Base-by-base conservation (phyloP, 2,329 filamentous ascomycete species). In the Corniculantispora saksenae region DNA sequence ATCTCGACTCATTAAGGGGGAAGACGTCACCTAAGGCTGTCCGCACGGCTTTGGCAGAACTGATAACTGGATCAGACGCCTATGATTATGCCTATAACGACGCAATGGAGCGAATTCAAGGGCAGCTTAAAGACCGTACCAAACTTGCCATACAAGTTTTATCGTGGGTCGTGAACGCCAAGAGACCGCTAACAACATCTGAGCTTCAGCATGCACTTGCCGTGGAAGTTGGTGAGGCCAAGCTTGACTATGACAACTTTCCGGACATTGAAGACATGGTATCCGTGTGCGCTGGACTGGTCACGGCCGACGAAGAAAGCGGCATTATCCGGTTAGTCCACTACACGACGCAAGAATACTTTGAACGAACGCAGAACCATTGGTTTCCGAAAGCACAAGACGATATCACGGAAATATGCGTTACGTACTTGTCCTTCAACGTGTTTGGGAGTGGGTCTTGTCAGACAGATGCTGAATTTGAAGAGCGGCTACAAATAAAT, bases 131-230 rank as follows among this genome's bases (percentile, higher is more conserved):
- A n/a, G n/a, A n/a, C n/a, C n/a, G n/a, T n/a, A 32, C 32, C 32
- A 32, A 10, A 32, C 32, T 54, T 32, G 0, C 72, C 80, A 54
- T 80, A 80, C 0, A 76, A 71, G 19, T 72, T 6, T 61, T 82
- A 0, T 70, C 70, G 0, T 82, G 78, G 81, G 76, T 82, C 10
- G 72, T 70, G 0, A 78, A 64, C 47, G 72, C 78, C 0, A 74
- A 68, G 60, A 72, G 74, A 48, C 74, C 69, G 0, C 63, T 83
- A 0, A 73, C 65, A 1, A 69, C 62, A 1, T 1, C 32, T 1
- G 79, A 82, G 64, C 72, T 83, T 7, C 73, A 73, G 61, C 73
- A 81, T 66, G 80, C 79, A 0, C 72, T 83, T 15, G 79, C 75
- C 0, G 68, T 79, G 0, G 73, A 79, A 48, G 2, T 61, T 7